A percentile compares a stretch with the other conserved stretches of the same genome.
Conservation (phyloP, 805 yeast genomes). For the Candida fluviatilis region DNA sequence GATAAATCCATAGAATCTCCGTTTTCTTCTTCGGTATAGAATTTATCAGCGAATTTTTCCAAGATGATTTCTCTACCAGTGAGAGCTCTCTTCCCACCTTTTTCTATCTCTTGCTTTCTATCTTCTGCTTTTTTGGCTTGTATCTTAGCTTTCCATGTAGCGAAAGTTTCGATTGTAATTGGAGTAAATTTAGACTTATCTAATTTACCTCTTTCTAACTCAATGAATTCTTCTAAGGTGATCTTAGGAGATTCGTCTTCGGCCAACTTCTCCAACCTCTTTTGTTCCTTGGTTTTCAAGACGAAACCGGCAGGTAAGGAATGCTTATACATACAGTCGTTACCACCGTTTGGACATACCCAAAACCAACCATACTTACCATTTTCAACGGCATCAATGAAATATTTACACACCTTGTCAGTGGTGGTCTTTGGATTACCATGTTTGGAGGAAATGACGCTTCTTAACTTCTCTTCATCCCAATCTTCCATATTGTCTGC, state of each 20-base stretch:
- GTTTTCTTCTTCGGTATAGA: slow-evolving; percentile 49
- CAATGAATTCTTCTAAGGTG: slow-evolving; percentile 92
- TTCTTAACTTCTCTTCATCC: slow-evolving; percentile 94
- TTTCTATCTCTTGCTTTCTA: slow-evolving; percentile 27
- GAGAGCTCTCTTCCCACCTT: slow-evolving; percentile 42
- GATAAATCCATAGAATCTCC: slow-evolving; percentile 56
- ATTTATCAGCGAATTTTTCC: slow-evolving; percentile 55
- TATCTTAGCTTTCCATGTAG: slow-evolving; percentile 77
- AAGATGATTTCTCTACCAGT: slow-evolving; percentile 69
- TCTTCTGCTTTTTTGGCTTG: slow-evolving; percentile 48
- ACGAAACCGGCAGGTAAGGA: slow-evolving; percentile 96
- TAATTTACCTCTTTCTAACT: slow-evolving; percentile 82
- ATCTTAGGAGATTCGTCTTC: slow-evolving; percentile 82
- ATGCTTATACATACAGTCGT: slow-evolving; percentile 90
- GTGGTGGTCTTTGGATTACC: slow-evolving; percentile 94
- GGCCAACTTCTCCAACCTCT: slow-evolving; percentile 81
- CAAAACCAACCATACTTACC: slow-evolving; percentile 99
- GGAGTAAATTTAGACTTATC: slow-evolving; percentile 79
- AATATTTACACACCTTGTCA: slow-evolving; percentile 88
- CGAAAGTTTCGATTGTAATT: slow-evolving; percentile 75
- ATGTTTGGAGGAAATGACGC: slow-evolving; percentile 84
- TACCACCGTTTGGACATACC: slow-evolving; percentile 94
- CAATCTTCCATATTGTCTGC: slow-evolving; percentile 91
- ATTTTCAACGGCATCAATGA: slow-evolving; percentile 95
- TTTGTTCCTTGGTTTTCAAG: slow-evolving; percentile 94